Evolutionary conservation across 1,139 yeast species (phyloP).

Genomic region (Debaryomyces fabryi): DNA sequence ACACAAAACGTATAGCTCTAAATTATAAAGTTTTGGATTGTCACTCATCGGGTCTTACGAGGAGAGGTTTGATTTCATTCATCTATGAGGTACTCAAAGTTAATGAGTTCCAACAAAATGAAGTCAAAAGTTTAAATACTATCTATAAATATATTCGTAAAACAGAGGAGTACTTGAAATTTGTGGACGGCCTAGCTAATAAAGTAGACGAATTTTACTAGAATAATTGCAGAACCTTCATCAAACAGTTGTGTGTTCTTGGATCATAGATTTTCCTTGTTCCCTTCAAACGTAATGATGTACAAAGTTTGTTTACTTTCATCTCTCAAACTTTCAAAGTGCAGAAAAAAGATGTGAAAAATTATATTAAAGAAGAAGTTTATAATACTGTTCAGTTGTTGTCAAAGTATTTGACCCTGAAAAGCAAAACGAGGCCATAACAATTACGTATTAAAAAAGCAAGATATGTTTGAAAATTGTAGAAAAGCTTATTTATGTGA

Average conservation of each 20-base stretch:
- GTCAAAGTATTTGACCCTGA: conserved; percentile 4
- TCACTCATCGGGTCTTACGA: conserved; percentile 5
- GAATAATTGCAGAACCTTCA: too few species aligned
- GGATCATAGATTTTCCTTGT: neutral
- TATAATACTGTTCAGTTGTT: neutral
- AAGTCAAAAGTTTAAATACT: neutral
- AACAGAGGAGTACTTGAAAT: neutral
- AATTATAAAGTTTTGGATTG: conserved; percentile 5
- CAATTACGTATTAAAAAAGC: neutral
- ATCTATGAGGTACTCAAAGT: neutral
- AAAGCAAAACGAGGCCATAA: neutral
- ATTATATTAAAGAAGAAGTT: neutral
- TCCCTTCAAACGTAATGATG: neutral
- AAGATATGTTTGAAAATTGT: neutral
- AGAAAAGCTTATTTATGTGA: neutral
- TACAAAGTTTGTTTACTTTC: neutral
- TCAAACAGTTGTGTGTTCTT: neutral
- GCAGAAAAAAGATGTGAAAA: neutral
- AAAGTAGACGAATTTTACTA: neutral
- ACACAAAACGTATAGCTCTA: neutral
- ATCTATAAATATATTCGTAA: neutral
- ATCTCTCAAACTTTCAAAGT: conserved; percentile 1
- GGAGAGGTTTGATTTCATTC: conserved; percentile 2
- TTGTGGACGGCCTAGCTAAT: neutral
- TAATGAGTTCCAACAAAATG: neutral